Conservation (phyloP, 495 filamentous ascomycete genomes). For the Tuber brumale region DNA sequence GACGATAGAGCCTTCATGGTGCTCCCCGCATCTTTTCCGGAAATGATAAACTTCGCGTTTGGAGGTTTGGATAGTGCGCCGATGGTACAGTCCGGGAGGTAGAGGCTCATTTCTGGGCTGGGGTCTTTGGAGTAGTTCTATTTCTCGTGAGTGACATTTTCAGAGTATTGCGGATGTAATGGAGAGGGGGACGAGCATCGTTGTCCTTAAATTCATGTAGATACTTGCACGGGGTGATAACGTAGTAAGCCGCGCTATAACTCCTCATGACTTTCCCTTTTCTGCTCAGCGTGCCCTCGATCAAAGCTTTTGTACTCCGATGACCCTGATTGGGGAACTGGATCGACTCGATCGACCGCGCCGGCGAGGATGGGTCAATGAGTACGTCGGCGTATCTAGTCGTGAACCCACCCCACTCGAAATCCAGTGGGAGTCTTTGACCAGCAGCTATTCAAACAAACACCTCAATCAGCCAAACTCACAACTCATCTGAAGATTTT, state of each 20-base stretch:
- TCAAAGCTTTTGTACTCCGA: conserved; percentile 66
- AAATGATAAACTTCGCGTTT: conserved; percentile 82
- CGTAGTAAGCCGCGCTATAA: conserved; percentile 78
- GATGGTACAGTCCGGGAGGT: conserved; percentile 81
- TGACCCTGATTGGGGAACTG: conserved; percentile 85
- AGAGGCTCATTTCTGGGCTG: conserved; percentile 76
- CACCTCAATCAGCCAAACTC: not conserved
- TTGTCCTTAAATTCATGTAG: conserved; percentile 94
- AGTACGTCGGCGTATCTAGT: conserved; percentile 61
- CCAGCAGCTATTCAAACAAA: conserved; percentile 45
- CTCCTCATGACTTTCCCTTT: conserved; percentile 70
- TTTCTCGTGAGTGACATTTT: conserved; percentile 4
- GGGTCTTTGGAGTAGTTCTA: conserved; percentile 70
- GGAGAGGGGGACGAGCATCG: conserved; percentile 47
- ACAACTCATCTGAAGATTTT: not conserved
- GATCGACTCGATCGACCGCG: conserved; percentile 63
- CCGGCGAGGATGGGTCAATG: conserved; percentile 69
- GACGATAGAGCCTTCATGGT: conserved; percentile 50
- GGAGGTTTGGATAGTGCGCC: conserved; percentile 51
- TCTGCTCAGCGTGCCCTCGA: conserved; percentile 79
- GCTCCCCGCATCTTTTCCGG: conserved; percentile 77
- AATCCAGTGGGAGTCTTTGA: conserved; percentile 76
- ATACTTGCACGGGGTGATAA: conserved; percentile 75
- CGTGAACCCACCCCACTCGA: conserved; percentile 84
- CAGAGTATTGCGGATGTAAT: not conserved